Evolutionary conservation across 2,329 filamentous ascomycete species (phyloP).

Genomic region (Apiospora kogelbergensis): DNA sequence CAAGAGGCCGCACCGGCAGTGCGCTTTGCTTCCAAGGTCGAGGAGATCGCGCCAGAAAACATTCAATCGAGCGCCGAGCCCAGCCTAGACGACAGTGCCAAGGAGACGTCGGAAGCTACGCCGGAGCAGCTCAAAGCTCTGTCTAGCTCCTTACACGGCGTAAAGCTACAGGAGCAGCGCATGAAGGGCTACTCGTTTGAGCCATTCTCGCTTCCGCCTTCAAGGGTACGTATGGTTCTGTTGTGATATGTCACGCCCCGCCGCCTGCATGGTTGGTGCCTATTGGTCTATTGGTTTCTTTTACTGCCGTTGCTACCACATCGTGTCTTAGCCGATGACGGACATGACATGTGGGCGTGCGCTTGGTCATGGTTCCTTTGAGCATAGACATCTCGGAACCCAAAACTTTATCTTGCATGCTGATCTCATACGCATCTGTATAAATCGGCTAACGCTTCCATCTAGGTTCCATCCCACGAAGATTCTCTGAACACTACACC

Average conservation of each 20-base stretch:
- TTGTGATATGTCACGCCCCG: not conserved
- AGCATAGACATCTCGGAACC: not conserved
- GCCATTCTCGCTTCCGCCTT: slow-evolving; percentile 82
- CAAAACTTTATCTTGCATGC: slow-evolving; percentile 9
- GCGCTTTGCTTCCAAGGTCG: slow-evolving; percentile 17
- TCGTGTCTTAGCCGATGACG: slow-evolving; percentile 5
- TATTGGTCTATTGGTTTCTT: not conserved
- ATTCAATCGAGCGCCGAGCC: slow-evolving; percentile 22
- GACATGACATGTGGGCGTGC: slow-evolving; percentile 5
- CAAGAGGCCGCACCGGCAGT: slow-evolving; percentile 14
- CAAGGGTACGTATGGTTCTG: slow-evolving; percentile 62
- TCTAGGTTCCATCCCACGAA: slow-evolving; percentile 60
- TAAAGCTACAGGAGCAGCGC: slow-evolving; percentile 76
- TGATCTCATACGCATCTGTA: slow-evolving; percentile 18
- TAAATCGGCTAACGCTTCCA: not conserved
- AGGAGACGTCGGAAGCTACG: slow-evolving; percentile 42
- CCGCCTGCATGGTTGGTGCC: not conserved
- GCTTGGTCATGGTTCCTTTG: not conserved
- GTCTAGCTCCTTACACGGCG: slow-evolving; percentile 69
- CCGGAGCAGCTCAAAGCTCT: slow-evolving; percentile 70
- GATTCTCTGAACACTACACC: slow-evolving; percentile 61
- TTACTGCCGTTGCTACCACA: not conserved
- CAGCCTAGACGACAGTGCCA: slow-evolving; percentile 18
- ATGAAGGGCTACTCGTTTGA: slow-evolving; percentile 89
- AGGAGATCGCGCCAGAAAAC: slow-evolving; percentile 11